Conservation (phyloP, 2,329 filamentous ascomycete genomes). For the Botrytis fragariae region DNA sequence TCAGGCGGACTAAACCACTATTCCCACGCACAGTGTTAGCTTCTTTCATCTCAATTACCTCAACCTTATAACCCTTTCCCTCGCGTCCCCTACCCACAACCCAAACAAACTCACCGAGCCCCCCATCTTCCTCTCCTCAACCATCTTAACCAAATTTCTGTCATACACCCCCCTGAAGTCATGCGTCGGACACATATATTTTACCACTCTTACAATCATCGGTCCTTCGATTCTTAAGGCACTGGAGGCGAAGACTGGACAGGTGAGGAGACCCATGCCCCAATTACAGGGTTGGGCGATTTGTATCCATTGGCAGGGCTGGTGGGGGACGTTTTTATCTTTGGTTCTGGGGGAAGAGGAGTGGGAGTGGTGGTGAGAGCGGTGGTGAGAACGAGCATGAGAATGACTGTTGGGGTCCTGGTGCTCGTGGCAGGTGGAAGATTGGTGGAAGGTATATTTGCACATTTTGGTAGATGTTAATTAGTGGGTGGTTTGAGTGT, state of each 20-base stretch:
- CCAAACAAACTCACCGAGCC: slow-evolving; percentile 3
- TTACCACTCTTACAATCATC: slow-evolving; percentile 1
- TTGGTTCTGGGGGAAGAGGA: neutral
- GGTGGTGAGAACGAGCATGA: neutral
- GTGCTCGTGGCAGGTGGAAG: neutral
- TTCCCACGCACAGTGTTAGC: neutral
- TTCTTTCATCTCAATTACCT: neutral
- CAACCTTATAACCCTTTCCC: neutral
- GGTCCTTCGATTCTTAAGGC: slow-evolving; percentile 12
- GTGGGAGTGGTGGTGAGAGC: neutral
- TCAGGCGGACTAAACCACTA: slow-evolving; percentile 20
- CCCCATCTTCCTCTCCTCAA: slow-evolving; percentile 10
- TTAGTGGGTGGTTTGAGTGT: neutral
- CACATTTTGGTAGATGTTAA: neutral
- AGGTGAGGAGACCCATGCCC: slow-evolving; percentile 11
- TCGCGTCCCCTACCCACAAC: neutral
- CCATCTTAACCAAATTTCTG: slow-evolving; percentile 17
- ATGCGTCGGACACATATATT: neutral
- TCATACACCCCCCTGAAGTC: slow-evolving; percentile 12
- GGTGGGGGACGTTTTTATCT: neutral
- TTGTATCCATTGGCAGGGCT: slow-evolving; percentile 19
- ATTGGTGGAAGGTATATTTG: slow-evolving; percentile 16
- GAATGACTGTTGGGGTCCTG: neutral
- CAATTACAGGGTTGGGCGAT: slow-evolving; percentile 3
- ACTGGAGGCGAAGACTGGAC: slow-evolving; percentile 8